These are phyloP conservation scores for Phialemonium atrogriseum DNA, from an alignment of 2,329 filamentous ascomycete genomes.

Conservation along the genomic window DNA sequence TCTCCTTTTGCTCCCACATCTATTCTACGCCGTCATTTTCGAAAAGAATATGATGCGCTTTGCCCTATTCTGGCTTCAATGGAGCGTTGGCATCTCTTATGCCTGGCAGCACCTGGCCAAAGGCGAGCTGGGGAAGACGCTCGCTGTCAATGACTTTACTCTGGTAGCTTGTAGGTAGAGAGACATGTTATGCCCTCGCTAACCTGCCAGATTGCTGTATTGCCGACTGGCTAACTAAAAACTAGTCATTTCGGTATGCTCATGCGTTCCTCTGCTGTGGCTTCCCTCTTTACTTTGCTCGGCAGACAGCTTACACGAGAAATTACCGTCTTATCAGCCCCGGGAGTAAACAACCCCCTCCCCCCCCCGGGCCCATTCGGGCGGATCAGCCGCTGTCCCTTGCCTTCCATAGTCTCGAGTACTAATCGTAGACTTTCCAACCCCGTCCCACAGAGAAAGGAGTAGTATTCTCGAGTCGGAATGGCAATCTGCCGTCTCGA, in stretches of 20 bases:
- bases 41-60: too few relatives aligned
- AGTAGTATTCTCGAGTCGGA: slow-evolving; percentile 13
- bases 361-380: too few relatives aligned
- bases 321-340: too few relatives aligned
- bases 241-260: slow-evolving; percentile 1
- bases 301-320: too few relatives aligned
- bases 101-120: slow-evolving; percentile 4
- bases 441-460: slow-evolving; percentile 5
- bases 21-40: too few relatives aligned
- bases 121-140: slow-evolving; percentile 1
- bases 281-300: too few relatives aligned
- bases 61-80: background rate
- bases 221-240: background rate
- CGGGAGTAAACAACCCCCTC: too few relatives aligned
- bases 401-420: background rate
- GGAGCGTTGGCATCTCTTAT: background rate
- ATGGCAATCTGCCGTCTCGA: slow-evolving; percentile 10
- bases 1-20: too few relatives aligned
- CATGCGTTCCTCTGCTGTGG: too few relatives aligned
- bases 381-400: too few relatives aligned
- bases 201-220: background rate
- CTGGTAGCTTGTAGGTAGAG: slow-evolving; percentile 11
- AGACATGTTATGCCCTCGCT: too few relatives aligned
- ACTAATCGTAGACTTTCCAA: background rate
- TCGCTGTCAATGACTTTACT: slow-evolving; percentile 4